A percentile compares a stretch with the other conserved stretches of the same genome.
Conservation (phyloP, 257 asterid genomes). For the Solanum etuberosum region DNA sequence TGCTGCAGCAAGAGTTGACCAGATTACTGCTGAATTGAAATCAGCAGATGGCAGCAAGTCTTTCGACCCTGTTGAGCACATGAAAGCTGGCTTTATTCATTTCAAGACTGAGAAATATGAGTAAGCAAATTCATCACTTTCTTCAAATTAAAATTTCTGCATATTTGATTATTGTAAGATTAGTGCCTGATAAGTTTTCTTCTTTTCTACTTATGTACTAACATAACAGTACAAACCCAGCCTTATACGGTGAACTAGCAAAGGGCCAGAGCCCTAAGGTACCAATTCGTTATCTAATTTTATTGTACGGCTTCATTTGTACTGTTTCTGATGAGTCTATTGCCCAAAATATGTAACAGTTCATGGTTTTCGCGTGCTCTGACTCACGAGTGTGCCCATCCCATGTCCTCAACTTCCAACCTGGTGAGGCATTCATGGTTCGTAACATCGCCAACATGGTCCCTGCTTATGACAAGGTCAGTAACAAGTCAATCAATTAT, state of each 20-base stretch:
- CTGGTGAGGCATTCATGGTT: conserved; percentile 88
- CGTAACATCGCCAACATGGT: conserved; percentile 89
- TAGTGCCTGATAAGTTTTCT: background rate
- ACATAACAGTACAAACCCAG: conserved; percentile 63
- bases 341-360: conserved; percentile 23
- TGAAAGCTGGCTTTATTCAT: conserved; percentile 65
- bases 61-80: conserved; percentile 45
- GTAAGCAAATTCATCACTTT: conserved; percentile 23
- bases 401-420: conserved; percentile 61
- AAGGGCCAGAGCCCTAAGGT: conserved; percentile 94
- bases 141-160: background rate
- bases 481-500: background rate
- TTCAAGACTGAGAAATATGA: conserved; percentile 87
- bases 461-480: conserved; percentile 77
- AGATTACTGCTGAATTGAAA: conserved; percentile 57
- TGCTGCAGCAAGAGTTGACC: conserved; percentile 64
- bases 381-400: conserved; percentile 98
- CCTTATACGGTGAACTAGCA: conserved; percentile 56
- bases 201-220: background rate
- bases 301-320: too few species aligned
- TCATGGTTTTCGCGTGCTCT: conserved; percentile 81
- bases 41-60: conserved; percentile 23
- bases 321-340: background rate
- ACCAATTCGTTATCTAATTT: background rate
- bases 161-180: background rate